Evolutionary conservation across 257 asterid species (phyloP).

Genomic region (Ilex aquifolium): DNA sequence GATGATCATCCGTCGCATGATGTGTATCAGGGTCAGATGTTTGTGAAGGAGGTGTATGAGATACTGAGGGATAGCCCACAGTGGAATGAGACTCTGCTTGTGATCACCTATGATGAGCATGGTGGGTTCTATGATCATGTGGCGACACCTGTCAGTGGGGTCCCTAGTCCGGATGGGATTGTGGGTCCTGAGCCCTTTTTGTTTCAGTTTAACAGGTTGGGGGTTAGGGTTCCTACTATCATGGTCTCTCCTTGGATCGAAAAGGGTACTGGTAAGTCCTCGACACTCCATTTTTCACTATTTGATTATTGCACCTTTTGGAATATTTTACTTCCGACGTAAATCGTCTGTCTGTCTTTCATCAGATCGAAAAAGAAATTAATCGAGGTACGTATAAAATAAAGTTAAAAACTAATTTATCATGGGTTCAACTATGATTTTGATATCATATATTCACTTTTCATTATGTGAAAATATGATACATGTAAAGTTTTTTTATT

Average conservation of each 20-base stretch:
- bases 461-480: too few species aligned
- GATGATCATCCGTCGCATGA: slow-evolving; percentile 4
- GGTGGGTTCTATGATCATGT: slow-evolving; percentile 2
- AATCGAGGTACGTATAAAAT: too few species aligned
- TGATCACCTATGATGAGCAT: slow-evolving; percentile 1
- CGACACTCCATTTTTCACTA: too few species aligned
- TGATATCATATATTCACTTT: too few species aligned
- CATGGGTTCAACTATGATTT: too few species aligned
- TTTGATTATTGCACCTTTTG: neutral
- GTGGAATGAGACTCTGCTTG: neutral
- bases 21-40: slow-evolving; percentile 1
- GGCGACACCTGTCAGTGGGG: neutral
- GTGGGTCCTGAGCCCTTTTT: neutral
- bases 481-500: too few species aligned
- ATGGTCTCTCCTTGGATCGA: slow-evolving; percentile 1
- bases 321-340: neutral
- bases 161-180: neutral
- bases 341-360: neutral
- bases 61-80: neutral
- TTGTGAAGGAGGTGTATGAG: slow-evolving; percentile 4
- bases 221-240: neutral
- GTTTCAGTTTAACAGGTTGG: neutral
- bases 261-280: neutral
- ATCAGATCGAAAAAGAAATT: too few species aligned
- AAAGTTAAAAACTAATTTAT: too few species aligned